phyloP scores from a whole-genome alignment of 2,329 filamentous ascomycete genomes.

The Ceratocystis colombiana region DNA sequence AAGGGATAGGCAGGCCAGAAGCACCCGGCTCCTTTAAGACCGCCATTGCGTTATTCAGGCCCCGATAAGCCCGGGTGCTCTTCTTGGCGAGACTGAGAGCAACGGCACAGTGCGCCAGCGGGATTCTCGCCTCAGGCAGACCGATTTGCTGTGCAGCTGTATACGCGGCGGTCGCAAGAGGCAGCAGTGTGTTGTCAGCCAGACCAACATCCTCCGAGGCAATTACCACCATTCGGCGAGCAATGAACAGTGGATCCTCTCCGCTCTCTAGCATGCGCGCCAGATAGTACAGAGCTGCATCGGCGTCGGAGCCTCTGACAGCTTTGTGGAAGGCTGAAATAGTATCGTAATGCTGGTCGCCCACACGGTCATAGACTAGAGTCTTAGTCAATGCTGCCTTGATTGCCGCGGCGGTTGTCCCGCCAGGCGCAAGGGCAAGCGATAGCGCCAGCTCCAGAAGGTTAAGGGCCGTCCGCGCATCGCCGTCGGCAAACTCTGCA shows the following conservation, averaged over 20 bases:
- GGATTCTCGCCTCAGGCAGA: constrained; percentile 88
- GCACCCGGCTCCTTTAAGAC: constrained; percentile 75
- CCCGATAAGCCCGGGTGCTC: constrained; percentile 77
- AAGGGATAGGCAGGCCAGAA: constrained; percentile 68
- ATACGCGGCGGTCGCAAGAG: constrained; percentile 76
- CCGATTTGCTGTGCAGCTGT: constrained; percentile 86
- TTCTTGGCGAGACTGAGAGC: constrained; percentile 74
- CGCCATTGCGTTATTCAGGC: constrained; percentile 66
- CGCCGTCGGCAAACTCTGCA: constrained; percentile 77
- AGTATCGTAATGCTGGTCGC: constrained; percentile 95
- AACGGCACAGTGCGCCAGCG: constrained; percentile 75
- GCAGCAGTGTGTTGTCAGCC: constrained; percentile 73
- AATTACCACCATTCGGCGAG: constrained; percentile 85
- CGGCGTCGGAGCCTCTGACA: constrained; percentile 73
- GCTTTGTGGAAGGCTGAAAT: constrained; percentile 97
- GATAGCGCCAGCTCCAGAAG: constrained; percentile 82
- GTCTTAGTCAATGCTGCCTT: constrained; percentile 82
- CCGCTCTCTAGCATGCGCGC: constrained; percentile 91
- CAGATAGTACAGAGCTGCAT: constrained; percentile 88
- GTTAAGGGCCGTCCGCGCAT: constrained; percentile 86
- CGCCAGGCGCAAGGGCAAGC: constrained; percentile 48
- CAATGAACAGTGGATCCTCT: constrained; percentile 87
- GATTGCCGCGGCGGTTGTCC: constrained; percentile 63
- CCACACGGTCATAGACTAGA: constrained; percentile 84
- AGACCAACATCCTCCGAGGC: constrained; percentile 89